phyloP scores from a whole-genome alignment of 352 stramenopile genomes.

The Globisporangium solare region DNA sequence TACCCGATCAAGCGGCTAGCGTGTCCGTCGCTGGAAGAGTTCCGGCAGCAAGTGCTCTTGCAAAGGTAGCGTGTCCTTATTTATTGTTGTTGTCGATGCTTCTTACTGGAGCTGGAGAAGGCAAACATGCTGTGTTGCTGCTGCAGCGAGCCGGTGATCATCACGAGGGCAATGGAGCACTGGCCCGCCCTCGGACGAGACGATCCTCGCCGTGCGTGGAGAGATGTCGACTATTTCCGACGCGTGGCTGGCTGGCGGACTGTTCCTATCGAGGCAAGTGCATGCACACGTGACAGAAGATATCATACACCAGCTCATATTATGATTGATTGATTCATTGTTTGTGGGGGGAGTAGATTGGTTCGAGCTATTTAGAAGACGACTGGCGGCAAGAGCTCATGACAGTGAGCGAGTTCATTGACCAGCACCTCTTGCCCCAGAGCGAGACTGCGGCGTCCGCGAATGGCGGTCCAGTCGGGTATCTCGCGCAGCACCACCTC shows the following conservation, averaged over 20 bases:
- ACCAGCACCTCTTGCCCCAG: constrained; percentile 41
- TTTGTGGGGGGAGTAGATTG: constrained; percentile 44
- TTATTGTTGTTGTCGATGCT: too few relatives aligned
- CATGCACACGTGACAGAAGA: background rate
- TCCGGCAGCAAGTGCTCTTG: constrained; percentile 49
- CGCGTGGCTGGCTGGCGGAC: constrained; percentile 65
- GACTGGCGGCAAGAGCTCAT: constrained; percentile 80
- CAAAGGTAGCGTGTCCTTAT: constrained; percentile 28
- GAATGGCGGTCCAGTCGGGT: constrained; percentile 30
- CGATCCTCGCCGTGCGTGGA: constrained; percentile 42
- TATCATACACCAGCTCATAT: too few relatives aligned
- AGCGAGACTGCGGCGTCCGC: background rate
- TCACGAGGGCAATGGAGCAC: constrained; percentile 73
- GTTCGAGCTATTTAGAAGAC: constrained; percentile 75
- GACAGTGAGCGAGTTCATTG: constrained; percentile 76
- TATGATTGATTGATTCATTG: too few relatives aligned
- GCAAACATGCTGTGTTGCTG: background rate
- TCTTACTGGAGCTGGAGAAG: background rate
- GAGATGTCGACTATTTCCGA: constrained; percentile 63
- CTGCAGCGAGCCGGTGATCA: constrained; percentile 58
- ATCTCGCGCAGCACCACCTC: constrained; percentile 87
- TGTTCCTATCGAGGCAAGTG: constrained; percentile 75
- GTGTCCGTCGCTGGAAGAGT: constrained; percentile 56
- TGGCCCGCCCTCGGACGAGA: constrained; percentile 67
- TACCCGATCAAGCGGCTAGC: constrained; percentile 40